Base-by-base conservation (phyloP, 495 filamentous ascomycete genomes). In the Aspergillus nanangensis region DNA sequence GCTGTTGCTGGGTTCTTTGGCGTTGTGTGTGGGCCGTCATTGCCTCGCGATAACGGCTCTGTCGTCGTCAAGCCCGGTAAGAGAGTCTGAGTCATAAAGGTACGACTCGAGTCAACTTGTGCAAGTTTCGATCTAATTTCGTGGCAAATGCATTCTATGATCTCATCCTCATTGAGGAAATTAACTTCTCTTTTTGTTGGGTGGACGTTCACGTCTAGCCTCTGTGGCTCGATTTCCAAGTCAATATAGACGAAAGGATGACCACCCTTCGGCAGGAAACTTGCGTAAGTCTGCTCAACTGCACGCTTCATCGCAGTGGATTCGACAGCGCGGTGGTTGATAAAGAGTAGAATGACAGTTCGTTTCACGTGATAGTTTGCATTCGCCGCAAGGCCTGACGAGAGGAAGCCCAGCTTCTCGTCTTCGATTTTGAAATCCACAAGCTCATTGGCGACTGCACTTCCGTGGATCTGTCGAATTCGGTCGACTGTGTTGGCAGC, bases 181-280 rank as follows among this genome's bases (percentile, higher is more conserved):
- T 97, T 95, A 22, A 99, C 94, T 62, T 99, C 94, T 40, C 92
- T 79, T 61, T 99, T 99, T 2, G 94, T 97, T 4, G 94, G 94
- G 61, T 99, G 94, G 0, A 99, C 83, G 56, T 99, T 99, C 57
- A 99, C 94, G 63, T 99, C 94, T 3, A 99, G 89, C 11, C 91
- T 80, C 31, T 87, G 80, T 8, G 94, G 93, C 48, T 97, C 91
- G 50, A 99, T 92, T 45, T 96, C 88, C 1, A 99, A 73, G 54
- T 87, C 93, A 22, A 99, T 75, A 58, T 97, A 99, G 36, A 90
- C 71, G 62, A 96, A 97, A 1, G 94, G 94, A 60, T 96, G 93
- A 8, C 92, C 90, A 17, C 86, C 89, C 63, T 97, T 99, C 1
- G 94, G 94, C 2, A 99, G 74, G 50, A 95, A 99, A 4, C 77